Conservation (phyloP, 2,329 filamentous ascomycete species). For the Fusarium mangiferae region DNA sequence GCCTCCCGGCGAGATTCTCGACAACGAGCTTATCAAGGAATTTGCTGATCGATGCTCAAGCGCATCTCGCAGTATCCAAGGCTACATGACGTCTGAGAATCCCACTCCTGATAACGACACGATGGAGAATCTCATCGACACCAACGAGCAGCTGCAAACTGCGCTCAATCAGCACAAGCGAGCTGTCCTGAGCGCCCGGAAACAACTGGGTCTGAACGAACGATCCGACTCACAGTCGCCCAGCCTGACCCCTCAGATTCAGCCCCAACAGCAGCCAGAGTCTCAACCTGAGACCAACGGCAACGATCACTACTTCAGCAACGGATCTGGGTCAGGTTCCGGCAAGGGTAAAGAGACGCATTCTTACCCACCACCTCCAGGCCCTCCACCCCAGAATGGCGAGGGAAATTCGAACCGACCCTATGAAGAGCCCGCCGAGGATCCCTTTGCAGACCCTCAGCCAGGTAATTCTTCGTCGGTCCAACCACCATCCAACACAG, state of each 20-base stretch:
- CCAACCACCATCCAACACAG: conserved; percentile 20
- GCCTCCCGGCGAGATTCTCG: conserved; percentile 76
- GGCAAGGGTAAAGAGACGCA: conserved; percentile 51
- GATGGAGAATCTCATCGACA: conserved; percentile 92
- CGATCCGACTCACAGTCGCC: conserved; percentile 44
- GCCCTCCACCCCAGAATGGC: conserved; percentile 41
- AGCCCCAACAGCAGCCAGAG: conserved; percentile 22
- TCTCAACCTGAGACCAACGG: conserved; percentile 41
- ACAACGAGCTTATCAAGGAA: conserved; percentile 91
- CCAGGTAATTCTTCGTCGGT: conserved; percentile 31
- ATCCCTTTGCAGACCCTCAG: conserved; percentile 50
- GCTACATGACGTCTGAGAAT: conserved; percentile 83
- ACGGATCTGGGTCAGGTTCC: conserved; percentile 27
- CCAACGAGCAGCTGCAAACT: conserved; percentile 88
- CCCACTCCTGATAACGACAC: conserved; percentile 92
- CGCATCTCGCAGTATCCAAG: conserved; percentile 83
- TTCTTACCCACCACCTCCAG: conserved; percentile 40
- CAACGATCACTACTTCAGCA: conserved; percentile 41
- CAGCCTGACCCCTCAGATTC: conserved; percentile 39
- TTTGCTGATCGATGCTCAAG: conserved; percentile 87
- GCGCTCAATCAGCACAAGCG: conserved; percentile 87
- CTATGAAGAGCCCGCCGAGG: conserved; percentile 35
- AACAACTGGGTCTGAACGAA: conserved; percentile 58
- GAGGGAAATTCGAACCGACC: conserved; percentile 39
- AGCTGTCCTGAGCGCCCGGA: conserved; percentile 73